A percentile compares a stretch with the other conserved stretches of the same genome.
These are phyloP conservation scores for Aspergillus ostianus DNA, from an alignment of 495 filamentous ascomycete genomes.

Conservation along the genomic window DNA sequence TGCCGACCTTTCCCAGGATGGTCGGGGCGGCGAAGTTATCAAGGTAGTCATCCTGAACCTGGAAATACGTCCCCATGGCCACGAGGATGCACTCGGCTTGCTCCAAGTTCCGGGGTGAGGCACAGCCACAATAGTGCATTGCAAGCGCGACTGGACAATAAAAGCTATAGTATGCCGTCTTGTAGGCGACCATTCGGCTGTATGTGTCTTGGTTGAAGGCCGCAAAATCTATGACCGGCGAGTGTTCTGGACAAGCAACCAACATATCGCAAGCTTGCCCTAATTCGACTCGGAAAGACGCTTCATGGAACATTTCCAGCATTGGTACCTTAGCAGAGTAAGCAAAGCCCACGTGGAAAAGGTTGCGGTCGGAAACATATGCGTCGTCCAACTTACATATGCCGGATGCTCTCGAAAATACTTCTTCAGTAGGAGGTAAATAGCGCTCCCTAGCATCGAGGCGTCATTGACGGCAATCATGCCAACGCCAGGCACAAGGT, in stretches of 20 bases:
- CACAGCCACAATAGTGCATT: conserved; percentile 66
- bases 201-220: conserved; percentile 82
- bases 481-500: conserved; percentile 70
- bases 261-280: conserved; percentile 77
- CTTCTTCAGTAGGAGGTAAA: conserved; percentile 78
- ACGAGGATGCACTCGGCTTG: conserved; percentile 76
- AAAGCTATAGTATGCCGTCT: conserved; percentile 94
- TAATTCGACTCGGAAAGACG: conserved; percentile 77
- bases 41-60: conserved; percentile 90
- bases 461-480: conserved; percentile 91
- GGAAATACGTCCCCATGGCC: conserved; percentile 89
- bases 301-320: conserved; percentile 82
- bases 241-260: conserved; percentile 65
- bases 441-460: conserved; percentile 76
- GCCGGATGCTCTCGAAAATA: conserved; percentile 70
- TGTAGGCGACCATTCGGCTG: conserved; percentile 85
- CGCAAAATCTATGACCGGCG: conserved; percentile 58
- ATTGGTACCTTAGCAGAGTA: conserved; percentile 50
- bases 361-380: no score
- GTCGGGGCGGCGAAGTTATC: conserved; percentile 84
- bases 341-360: no score
- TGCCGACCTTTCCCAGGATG: conserved; percentile 91
- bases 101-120: conserved; percentile 71
- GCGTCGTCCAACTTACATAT: conserved; percentile 41
- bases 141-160: conserved; percentile 88